These are phyloP conservation scores for Casuarina glauca DNA, from an alignment of 306 rosid species.

Conservation along the genomic window DNA sequence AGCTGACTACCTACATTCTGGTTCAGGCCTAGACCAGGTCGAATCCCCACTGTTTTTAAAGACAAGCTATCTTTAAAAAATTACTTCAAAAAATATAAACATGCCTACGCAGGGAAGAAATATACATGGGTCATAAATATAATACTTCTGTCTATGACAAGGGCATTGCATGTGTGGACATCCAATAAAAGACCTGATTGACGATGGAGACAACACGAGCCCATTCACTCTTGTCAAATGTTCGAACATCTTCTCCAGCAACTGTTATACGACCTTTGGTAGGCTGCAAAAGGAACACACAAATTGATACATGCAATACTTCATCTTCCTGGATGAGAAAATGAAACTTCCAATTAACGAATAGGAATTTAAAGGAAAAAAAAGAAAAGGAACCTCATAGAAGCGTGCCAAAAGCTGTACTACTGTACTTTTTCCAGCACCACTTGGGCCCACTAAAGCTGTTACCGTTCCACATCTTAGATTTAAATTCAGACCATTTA, in stretches of 20 bases:
- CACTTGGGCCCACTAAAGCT: constrained; percentile 88
- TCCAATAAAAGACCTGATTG: constrained; percentile 62
- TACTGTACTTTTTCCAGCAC: constrained; percentile 93
- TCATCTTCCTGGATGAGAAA: constrained; percentile 21
- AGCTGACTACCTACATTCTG: background rate
- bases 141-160: background rate
- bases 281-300: constrained; percentile 58
- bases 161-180: constrained; percentile 15
- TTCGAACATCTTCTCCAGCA: constrained; percentile 83
- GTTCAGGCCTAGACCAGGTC: constrained; percentile 1
- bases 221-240: constrained; percentile 97
- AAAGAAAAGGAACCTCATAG: constrained; percentile 70
- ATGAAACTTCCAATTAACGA: constrained; percentile 11
- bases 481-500: constrained; percentile 63
- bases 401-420: constrained; percentile 92
- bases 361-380: background rate
- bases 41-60: background rate
- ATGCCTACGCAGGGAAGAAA: background rate
- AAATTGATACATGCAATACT: constrained; percentile 21
- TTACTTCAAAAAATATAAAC: background rate
- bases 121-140: background rate
- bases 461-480: constrained; percentile 88
- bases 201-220: constrained; percentile 80
- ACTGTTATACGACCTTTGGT: constrained; percentile 76
- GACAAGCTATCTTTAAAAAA: background rate